Percentiles rank a stretch among this genome's conserved stretches.
Conservation (phyloP, 768 basidiomycete genomes). For the Pholiota microspora region DNA sequence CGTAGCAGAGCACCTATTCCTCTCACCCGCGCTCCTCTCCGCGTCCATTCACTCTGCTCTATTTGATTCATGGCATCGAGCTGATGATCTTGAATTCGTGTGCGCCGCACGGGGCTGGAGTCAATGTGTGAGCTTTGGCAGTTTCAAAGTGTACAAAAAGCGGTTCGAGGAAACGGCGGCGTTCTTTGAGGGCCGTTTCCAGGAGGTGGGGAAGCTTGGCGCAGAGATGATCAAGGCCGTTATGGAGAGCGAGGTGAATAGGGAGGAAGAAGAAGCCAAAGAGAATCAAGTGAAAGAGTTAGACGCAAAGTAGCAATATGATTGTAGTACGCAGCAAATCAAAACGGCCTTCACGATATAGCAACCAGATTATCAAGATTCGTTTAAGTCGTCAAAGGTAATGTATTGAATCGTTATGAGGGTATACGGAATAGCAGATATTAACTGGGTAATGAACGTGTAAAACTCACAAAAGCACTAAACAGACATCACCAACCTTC, state of each 20-base stretch:
- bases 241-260: constrained; percentile 53
- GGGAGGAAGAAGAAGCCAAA: constrained; percentile 26
- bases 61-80: constrained; percentile 73
- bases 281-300: neutral
- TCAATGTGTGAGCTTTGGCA: constrained; percentile 90
- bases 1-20: constrained; percentile 93
- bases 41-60: constrained; percentile 68
- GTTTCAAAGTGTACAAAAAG: constrained; percentile 82
- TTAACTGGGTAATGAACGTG: neutral
- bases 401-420: neutral
- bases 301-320: too few relatives aligned
- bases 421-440: too few relatives aligned
- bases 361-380: neutral
- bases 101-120: constrained; percentile 95
- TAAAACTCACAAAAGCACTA: too few relatives aligned
- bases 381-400: neutral
- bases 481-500: constrained; percentile 35
- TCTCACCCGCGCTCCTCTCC: constrained; percentile 46
- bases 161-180: constrained; percentile 76
- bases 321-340: too few relatives aligned
- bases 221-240: constrained; percentile 90
- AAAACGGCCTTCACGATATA: too few relatives aligned
- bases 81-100: constrained; percentile 93
- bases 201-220: constrained; percentile 79
- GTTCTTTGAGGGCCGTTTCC: constrained; percentile 88